phyloP scores from a whole-genome alignment of 1,284 basidiomycete species.

The Trichosporon faecale region DNA sequence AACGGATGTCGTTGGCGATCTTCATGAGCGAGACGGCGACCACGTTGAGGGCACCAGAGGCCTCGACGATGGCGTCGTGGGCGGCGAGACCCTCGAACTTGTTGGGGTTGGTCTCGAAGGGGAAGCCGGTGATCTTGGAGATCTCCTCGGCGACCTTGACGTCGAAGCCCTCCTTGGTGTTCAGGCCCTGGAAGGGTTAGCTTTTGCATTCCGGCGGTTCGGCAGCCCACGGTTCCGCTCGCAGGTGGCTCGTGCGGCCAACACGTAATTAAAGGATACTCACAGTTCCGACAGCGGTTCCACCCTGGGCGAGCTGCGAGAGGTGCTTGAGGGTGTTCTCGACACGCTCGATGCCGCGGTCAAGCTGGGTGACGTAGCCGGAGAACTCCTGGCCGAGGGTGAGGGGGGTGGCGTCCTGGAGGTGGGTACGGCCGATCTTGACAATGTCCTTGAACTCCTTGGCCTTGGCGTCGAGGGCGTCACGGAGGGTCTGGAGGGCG shows the following conservation, averaged over 20 bases:
- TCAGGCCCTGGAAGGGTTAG: slow-evolving; percentile 67
- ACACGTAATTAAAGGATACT: slow-evolving; percentile 38
- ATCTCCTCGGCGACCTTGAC: slow-evolving; percentile 90
- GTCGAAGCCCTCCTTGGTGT: slow-evolving; percentile 96
- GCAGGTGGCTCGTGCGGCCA: not conserved
- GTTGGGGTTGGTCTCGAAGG: slow-evolving; percentile 96
- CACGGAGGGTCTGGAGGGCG: slow-evolving; percentile 75
- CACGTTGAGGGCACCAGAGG: slow-evolving; percentile 92
- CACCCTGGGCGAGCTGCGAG: slow-evolving; percentile 91
- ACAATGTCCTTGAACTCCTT: slow-evolving; percentile 84
- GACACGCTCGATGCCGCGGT: slow-evolving; percentile 84
- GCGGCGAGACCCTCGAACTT: slow-evolving; percentile 98
- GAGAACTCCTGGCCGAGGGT: slow-evolving; percentile 99
- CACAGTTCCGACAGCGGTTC: slow-evolving; percentile 96
- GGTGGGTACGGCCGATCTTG: slow-evolving; percentile 97
- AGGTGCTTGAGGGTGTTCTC: slow-evolving; percentile 80
- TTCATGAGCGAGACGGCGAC: slow-evolving; percentile 97
- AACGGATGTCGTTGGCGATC: slow-evolving; percentile 98
- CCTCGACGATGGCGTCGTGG: slow-evolving; percentile 96
- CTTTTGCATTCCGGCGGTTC: not conserved
- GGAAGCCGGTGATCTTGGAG: slow-evolving; percentile 81
- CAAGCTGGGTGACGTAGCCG: slow-evolving; percentile 93
- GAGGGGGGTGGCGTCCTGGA: slow-evolving; percentile 96
- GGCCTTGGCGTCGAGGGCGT: slow-evolving; percentile 78
- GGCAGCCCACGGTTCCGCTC: not conserved